Conservation (phyloP, 2,329 filamentous ascomycete genomes). For the Xylariaceae sp. region DNA sequence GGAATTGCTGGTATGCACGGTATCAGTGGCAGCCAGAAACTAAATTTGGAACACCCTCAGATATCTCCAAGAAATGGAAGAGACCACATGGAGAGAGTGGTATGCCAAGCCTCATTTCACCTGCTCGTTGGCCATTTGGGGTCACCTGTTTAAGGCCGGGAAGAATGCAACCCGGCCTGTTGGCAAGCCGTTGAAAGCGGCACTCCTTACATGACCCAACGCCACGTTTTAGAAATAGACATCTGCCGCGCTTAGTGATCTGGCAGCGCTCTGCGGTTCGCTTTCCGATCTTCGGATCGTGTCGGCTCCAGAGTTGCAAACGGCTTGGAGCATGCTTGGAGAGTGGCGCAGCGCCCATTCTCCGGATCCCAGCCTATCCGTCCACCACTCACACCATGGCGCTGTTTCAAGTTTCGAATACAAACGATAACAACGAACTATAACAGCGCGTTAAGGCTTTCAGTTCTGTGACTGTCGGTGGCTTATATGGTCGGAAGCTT, state of each 20-base stretch:
- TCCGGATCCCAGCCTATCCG: conserved; percentile 12
- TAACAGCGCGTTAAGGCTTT: neutral
- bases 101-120: neutral
- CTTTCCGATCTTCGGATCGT: conserved; percentile 5
- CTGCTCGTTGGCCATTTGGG: conserved; percentile 5
- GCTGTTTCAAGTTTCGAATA: conserved; percentile 2
- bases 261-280: conserved; percentile 2
- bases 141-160: conserved; percentile 12
- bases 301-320: conserved; percentile 1
- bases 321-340: neutral
- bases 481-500: conserved; percentile 8
- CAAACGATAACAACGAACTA: neutral
- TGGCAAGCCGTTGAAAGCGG: conserved; percentile 4
- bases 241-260: conserved; percentile 3
- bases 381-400: neutral
- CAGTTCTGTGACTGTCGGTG: neutral
- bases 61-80: too few species aligned
- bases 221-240: conserved; percentile 10
- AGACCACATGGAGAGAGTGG: too few species aligned
- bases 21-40: too few species aligned
- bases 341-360: conserved; percentile 14
- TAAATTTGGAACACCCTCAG: too few species aligned
- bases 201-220: neutral
- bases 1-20: too few species aligned
- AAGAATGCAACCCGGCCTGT: neutral